Evolutionary conservation across 768 basidiomycete species (phyloP).

Genomic region (Sarcomyxa edulis): DNA sequence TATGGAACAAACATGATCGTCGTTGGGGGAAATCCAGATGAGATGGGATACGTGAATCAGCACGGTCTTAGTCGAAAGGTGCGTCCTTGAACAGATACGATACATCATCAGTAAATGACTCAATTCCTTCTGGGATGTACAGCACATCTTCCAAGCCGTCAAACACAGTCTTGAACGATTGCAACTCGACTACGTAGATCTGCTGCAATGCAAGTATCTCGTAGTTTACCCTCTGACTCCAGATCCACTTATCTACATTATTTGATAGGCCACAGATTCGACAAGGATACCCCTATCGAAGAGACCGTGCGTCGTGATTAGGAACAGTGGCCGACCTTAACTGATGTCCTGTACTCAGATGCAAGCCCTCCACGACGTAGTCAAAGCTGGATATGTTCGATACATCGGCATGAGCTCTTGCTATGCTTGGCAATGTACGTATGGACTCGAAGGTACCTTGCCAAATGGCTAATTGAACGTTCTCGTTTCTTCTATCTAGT

Average conservation of each 20-base stretch:
- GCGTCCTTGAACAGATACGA: not conserved
- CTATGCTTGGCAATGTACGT: slow-evolving; percentile 24
- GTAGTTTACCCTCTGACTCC: not conserved
- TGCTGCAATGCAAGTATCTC: slow-evolving; percentile 41
- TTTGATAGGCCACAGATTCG: slow-evolving; percentile 29
- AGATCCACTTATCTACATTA: too few relatives aligned
- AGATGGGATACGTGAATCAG: slow-evolving; percentile 45
- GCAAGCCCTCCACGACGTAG: slow-evolving; percentile 44
- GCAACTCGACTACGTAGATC: slow-evolving; percentile 55
- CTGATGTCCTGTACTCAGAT: slow-evolving; percentile 22
- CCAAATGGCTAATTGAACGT: too few relatives aligned
- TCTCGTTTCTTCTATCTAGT: too few relatives aligned
- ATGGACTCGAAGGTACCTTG: too few relatives aligned
- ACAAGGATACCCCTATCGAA: slow-evolving; percentile 34
- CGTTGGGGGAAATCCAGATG: slow-evolving; percentile 21
- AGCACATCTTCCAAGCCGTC: slow-evolving; percentile 52
- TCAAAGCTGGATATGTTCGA: slow-evolving; percentile 38
- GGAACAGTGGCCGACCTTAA: not conserved
- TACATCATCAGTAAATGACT: not conserved
- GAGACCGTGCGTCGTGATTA: slow-evolving; percentile 18
- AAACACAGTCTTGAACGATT: slow-evolving; percentile 45
- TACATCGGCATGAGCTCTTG: slow-evolving; percentile 36
- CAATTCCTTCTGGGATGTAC: too few relatives aligned
- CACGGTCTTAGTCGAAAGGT: slow-evolving; percentile 36
- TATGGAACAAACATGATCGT: slow-evolving; percentile 9